Evolutionary conservation across 768 basidiomycete species (phyloP), one percentile per base, ranked within the genome.

Genomic region (Coprinellus micaceus): DNA sequence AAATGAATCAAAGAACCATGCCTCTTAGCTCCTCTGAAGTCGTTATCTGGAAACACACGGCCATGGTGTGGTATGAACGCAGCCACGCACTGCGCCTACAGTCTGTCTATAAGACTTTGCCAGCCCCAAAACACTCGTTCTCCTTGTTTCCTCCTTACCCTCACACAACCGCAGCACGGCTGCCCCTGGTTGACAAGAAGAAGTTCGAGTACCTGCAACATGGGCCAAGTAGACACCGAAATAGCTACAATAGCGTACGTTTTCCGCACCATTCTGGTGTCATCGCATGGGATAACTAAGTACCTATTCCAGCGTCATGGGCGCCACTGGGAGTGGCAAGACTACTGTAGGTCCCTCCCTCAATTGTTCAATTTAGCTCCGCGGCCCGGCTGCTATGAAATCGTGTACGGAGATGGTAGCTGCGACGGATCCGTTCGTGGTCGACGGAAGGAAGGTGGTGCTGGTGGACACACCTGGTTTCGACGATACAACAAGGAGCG

Each of bases 381-480:
- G 33, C 33, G 6, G 7, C 6, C 6, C 33, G 33, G 33, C 7
- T 13, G 33, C 33, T 33, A 6, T 82, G 21, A 67, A 76, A 54
- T 84, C 83, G n/a, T 83, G 80, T 57, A 84, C 83, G 0, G 69
- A 64, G 41, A 68, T 68, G 12, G 76, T 85, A 0, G 71, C 77
- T 52, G 67, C 72, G 4, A 69, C 77, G 0, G 58, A 70, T 9
- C 67, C 77, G 0, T 81, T 83, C 60, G 61, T 68, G 22, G 61
- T 82, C 12, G 74, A 78, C 40, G 77, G 74, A 2, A 65, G 65
- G 11, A 62, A 53, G 15, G 69, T 84, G 36, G 75, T 69, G 0
- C 63, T 85, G 17, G 76, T 85, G 45, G 84, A 85, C 59, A 85
- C 83, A 0, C 83, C 83, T 0, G 83, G 83, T 4, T 84, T 84